Evolutionary conservation across 495 filamentous ascomycete genomes (phyloP).

Genomic region (Rhypophila decipiens): DNA sequence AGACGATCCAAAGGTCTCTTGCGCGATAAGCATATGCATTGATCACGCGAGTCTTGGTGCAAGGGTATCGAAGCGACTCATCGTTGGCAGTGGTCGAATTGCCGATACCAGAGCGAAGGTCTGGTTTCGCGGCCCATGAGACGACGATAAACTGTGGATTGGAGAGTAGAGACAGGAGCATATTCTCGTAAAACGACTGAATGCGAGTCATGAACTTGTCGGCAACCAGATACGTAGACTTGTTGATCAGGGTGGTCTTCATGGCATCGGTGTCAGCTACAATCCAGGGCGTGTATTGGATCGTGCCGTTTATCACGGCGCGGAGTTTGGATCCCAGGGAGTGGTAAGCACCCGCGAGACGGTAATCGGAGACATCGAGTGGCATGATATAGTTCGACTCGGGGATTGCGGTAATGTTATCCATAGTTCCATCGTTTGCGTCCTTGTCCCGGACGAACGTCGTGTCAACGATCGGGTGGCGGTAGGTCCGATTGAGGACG

Average conservation of each 20-base stretch:
- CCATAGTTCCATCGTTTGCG: slow-evolving; percentile 15
- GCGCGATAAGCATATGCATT: slow-evolving; percentile 20
- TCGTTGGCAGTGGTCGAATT: not conserved
- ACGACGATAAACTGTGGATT: slow-evolving; percentile 23
- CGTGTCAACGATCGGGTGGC: slow-evolving; percentile 18
- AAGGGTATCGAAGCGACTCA: slow-evolving; percentile 15
- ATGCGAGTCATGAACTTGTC: slow-evolving; percentile 10
- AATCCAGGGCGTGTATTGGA: slow-evolving; percentile 13
- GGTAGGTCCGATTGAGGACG: slow-evolving; percentile 10
- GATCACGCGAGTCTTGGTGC: slow-evolving; percentile 13
- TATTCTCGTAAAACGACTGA: slow-evolving; percentile 20
- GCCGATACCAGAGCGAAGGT: slow-evolving; percentile 6
- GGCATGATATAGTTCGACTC: slow-evolving; percentile 18
- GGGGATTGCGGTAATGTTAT: slow-evolving; percentile 18
- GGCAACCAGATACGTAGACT: slow-evolving; percentile 11
- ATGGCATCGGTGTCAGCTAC: slow-evolving; percentile 6
- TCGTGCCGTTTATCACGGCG: slow-evolving; percentile 10
- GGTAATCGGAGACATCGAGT: slow-evolving; percentile 15
- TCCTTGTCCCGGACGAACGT: slow-evolving; percentile 6
- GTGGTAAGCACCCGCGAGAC: slow-evolving; percentile 19
- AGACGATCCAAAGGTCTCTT: slow-evolving; percentile 23
- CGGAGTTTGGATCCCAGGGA: slow-evolving; percentile 16
- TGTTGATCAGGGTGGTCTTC: slow-evolving; percentile 19
- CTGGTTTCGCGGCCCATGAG: slow-evolving; percentile 16
- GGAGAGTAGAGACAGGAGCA: slow-evolving; percentile 20